Evolutionary conservation across 192 early-diverging fungal genomes (phyloP), one percentile per base, ranked within the genome.

Genomic region (Backusella australiensis): DNA sequence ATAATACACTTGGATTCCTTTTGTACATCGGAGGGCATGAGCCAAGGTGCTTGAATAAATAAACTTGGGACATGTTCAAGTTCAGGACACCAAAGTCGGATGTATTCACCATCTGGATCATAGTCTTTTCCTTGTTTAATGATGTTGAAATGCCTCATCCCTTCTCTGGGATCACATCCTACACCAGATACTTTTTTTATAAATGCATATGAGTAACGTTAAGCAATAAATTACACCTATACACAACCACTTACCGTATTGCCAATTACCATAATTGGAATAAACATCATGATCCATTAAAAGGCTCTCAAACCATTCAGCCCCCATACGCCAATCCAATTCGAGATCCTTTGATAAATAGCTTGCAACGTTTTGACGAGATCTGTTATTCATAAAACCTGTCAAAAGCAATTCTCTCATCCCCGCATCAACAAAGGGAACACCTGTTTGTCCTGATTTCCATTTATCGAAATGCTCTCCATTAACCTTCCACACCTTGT

Each of bases 251-350:
- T 69, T 76, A 76, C 75, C 67, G 39, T 85, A 85, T 75, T 79
- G 80, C 84, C 84, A 85, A 56, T 85, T 85, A 29, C 83, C 83
- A 52, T 85, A 85, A 68, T 85, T 85, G 34, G 76, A 79, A 77
- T 75, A 74, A 3, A 81, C 79, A 67, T 85, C 84, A 52, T 85
- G 84, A 70, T 85, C 84, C 2, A 82, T 46, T 15, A 85, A 66
- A 14, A 72, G 44, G 2, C 52, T 56, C 49, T 85, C 82, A 70
- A 83, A 85, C 68, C 68, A 82, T 39, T 85, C 83, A 6, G 84
- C 84, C 0, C 83, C 84, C 26, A 66, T 34, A 34, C 75, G 42
- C 84, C 84, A 85, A 63, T 79, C 73, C 1, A 81, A 19, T 14
- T 46, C 35, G 15, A 85, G 82, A 38, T 84, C 83, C 11, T 74